These are phyloP conservation scores for Hymenoscyphus infarciens DNA, from an alignment of 2,329 filamentous ascomycete genomes.

Conservation along the genomic window DNA sequence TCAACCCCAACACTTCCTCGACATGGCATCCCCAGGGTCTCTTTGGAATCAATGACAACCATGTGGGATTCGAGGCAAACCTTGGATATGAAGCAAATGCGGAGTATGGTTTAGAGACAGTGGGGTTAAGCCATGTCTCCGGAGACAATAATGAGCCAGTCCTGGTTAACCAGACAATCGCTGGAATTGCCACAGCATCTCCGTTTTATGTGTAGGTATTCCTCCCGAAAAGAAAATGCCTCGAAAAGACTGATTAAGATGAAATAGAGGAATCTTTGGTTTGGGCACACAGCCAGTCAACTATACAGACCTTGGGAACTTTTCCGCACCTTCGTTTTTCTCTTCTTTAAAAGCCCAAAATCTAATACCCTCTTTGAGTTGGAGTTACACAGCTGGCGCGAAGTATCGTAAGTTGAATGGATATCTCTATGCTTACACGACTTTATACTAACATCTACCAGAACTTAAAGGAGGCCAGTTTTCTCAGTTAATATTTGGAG, in stretches of 20 bases:
- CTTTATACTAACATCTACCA: not conserved
- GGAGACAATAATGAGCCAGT: conserved; percentile 6
- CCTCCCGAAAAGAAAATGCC: not conserved
- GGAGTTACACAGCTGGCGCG: conserved; percentile 43
- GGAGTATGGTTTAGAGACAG: conserved; percentile 15
- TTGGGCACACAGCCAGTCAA: conserved; percentile 22
- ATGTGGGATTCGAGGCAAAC: conserved; percentile 24
- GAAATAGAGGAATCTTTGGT: conserved; percentile 17
- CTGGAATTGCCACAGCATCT: conserved; percentile 6
- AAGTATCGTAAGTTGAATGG: conserved; percentile 36
- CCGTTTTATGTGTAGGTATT: conserved; percentile 12
- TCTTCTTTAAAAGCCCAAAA: conserved; percentile 25
- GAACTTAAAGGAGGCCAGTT: conserved; percentile 32
- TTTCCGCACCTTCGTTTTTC: conserved; percentile 12
- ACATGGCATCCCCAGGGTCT: conserved; percentile 46
- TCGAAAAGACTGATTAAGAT: not conserved
- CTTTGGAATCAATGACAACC: conserved; percentile 34
- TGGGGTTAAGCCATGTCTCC: conserved; percentile 15
- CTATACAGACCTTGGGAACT: conserved; percentile 19
- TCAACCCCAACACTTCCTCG: conserved; percentile 49
- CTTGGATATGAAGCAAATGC: conserved; percentile 34
- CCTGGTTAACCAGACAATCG: conserved; percentile 18
- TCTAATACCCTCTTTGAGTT: conserved; percentile 37
- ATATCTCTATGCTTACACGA: not conserved
- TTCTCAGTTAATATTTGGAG: conserved; percentile 40